Evolutionary conservation across 176 grass and related monocot genomes (phyloP).

Genomic region (Aegilops tauschii): DNA sequence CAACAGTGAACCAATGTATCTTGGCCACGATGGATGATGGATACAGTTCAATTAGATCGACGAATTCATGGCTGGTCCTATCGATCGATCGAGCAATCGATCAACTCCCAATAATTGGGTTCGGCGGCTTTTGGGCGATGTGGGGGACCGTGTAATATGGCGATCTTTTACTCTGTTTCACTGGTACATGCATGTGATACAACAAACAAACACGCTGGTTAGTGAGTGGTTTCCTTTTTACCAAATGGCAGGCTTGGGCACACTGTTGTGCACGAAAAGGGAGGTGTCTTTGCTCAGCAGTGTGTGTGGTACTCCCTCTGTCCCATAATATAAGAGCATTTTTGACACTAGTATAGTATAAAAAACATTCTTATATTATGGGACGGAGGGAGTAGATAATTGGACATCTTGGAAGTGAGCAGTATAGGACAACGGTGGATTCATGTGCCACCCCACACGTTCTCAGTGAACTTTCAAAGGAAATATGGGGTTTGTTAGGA

Average conservation of each 20-base stretch:
- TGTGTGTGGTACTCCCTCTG: not conserved
- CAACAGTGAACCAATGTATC: too few relatives aligned
- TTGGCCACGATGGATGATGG: not conserved
- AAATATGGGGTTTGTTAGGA: not conserved
- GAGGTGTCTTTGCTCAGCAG: not conserved
- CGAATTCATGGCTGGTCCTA: conserved; percentile 1
- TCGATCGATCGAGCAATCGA: not conserved
- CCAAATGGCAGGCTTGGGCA: not conserved
- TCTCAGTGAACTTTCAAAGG: not conserved
- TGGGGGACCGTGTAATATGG: conserved; percentile 23
- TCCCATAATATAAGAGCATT: too few relatives aligned
- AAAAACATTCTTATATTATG: not conserved
- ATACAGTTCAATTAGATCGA: not conserved
- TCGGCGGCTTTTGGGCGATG: conserved; percentile 36
- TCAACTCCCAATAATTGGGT: conserved; percentile 35
- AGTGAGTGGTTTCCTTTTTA: not conserved
- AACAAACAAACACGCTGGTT: not conserved
- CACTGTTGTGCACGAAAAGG: not conserved
- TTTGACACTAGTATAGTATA: not conserved
- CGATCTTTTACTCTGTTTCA: conserved; percentile 25
- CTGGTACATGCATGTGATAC: conserved; percentile 24
- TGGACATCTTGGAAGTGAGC: not conserved
- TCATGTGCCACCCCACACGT: not conserved
- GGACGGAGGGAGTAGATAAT: not conserved
- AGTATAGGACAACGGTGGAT: not conserved